Conservation (phyloP, 129 eudicot species). For the Arctium lappa region DNA sequence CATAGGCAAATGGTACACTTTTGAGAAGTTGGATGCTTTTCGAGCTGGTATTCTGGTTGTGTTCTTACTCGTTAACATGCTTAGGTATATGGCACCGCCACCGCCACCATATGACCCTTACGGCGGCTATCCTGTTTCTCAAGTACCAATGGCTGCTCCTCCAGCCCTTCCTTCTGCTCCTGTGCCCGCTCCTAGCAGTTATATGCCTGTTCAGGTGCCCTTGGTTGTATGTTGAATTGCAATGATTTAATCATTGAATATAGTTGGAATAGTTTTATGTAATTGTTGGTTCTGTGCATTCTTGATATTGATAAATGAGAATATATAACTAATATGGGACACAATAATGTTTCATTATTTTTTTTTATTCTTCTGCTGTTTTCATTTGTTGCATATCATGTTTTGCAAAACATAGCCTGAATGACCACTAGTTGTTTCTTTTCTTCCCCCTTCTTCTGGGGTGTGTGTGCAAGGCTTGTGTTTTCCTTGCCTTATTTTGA, state of each 20-base stretch:
- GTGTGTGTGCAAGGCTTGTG: background rate
- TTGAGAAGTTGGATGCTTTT: background rate
- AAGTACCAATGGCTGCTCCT: conserved; percentile 82
- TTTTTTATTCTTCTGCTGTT: background rate
- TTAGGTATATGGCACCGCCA: conserved; percentile 83
- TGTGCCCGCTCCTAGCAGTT: conserved; percentile 84
- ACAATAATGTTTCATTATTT: background rate
- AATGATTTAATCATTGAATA: background rate
- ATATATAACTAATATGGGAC: background rate
- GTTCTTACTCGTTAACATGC: background rate
- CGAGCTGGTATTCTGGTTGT: background rate
- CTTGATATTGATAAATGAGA: background rate
- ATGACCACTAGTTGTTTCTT: background rate
- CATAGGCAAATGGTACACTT: background rate
- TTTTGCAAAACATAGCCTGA: too few species aligned
- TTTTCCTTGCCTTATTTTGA: background rate
- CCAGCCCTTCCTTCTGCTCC: conserved; percentile 71
- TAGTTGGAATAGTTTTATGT: background rate
- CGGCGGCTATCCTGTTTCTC: conserved; percentile 84
- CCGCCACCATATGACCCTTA: conserved; percentile 94
- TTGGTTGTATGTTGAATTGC: background rate
- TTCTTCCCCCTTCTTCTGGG: background rate
- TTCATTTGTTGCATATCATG: background rate
- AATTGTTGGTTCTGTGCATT: conserved; percentile 2
- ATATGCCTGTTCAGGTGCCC: conserved; percentile 79